Evolutionary conservation across 805 yeast genomes (phyloP).

Genomic region (Metahyphopichia silvanorum): DNA sequence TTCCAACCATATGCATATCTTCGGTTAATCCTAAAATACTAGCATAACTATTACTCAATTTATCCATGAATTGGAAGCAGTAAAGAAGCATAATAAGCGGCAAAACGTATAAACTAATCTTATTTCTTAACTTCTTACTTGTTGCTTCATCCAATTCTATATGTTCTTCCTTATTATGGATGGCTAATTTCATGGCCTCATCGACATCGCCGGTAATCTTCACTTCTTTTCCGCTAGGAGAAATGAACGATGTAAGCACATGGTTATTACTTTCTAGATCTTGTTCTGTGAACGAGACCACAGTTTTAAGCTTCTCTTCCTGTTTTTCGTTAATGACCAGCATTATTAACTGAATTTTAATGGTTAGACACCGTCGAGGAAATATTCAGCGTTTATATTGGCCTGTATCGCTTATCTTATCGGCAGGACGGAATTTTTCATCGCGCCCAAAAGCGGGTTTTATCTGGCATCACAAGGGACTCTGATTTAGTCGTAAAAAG

Average conservation of each 20-base stretch:
- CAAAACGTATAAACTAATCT: conserved; percentile 21
- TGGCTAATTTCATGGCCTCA: conserved; percentile 33
- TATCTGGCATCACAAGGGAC: too few species aligned
- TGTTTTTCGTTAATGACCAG: not conserved
- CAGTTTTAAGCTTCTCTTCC: not conserved
- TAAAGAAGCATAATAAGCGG: conserved; percentile 23
- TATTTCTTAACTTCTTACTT: conserved; percentile 12
- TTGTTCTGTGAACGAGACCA: not conserved
- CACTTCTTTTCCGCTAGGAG: conserved; percentile 15
- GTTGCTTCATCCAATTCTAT: conserved; percentile 13
- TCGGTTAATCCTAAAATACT: conserved; percentile 34
- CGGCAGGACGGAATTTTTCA: too few species aligned
- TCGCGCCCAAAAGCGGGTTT: too few species aligned
- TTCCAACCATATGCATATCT: conserved; percentile 32
- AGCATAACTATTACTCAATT: conserved; percentile 37
- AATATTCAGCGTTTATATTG: too few species aligned
- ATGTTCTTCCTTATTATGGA: conserved; percentile 13
- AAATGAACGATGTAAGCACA: conserved; percentile 1
- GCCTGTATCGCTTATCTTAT: too few species aligned
- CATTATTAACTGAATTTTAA: not conserved
- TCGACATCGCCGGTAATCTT: conserved; percentile 35
- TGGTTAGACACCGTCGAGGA: too few species aligned
- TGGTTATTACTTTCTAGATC: not conserved
- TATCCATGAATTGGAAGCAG: conserved; percentile 33
- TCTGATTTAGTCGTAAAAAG: too few species aligned